Evolutionary conservation across 192 early-diverging fungal genomes (phyloP).

Genomic region (Gamsiella multidivaricata): DNA sequence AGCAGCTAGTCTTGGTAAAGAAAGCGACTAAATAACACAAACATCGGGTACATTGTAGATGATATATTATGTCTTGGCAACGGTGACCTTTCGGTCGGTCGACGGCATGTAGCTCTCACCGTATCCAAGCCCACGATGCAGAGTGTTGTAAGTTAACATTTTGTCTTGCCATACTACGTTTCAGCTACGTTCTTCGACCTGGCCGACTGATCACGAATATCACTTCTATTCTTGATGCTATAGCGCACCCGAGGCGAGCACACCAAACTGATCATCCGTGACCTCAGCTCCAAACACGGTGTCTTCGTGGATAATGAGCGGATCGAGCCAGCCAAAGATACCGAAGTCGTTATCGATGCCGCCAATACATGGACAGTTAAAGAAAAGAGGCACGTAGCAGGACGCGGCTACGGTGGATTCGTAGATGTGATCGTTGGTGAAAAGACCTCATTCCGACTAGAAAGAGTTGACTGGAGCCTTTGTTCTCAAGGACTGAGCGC

Average conservation of each 20-base stretch:
- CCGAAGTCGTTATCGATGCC: constrained; percentile 15
- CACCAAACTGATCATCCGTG: constrained; percentile 34
- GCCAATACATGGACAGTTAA: constrained; percentile 2
- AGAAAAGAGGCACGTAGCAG: constrained; percentile 27
- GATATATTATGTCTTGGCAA: constrained; percentile 22
- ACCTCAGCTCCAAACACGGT: constrained; percentile 31
- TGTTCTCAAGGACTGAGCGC: constrained; percentile 24
- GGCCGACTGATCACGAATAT: too few relatives aligned
- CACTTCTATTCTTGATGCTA: background rate
- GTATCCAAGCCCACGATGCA: constrained; percentile 24
- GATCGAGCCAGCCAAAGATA: constrained; percentile 22
- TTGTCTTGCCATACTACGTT: too few relatives aligned
- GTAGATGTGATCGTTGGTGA: constrained; percentile 27
- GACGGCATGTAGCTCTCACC: constrained; percentile 33
- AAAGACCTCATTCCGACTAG: constrained; percentile 36
- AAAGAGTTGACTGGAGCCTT: constrained; percentile 34
- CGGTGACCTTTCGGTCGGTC: constrained; percentile 26
- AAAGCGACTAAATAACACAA: too few relatives aligned
- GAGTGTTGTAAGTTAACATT: constrained; percentile 22
- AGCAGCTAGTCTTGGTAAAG: too few relatives aligned
- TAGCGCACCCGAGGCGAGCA: constrained; percentile 21
- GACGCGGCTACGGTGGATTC: constrained; percentile 45
- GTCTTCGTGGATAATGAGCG: constrained; percentile 15
- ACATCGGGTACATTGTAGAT: background rate
- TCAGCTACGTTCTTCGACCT: too few relatives aligned